A percentile compares a stretch with the other conserved stretches of the same genome.
Evolutionary conservation across 163 green algal species (phyloP).

Genomic region (Scenedesmus sp.): DNA sequence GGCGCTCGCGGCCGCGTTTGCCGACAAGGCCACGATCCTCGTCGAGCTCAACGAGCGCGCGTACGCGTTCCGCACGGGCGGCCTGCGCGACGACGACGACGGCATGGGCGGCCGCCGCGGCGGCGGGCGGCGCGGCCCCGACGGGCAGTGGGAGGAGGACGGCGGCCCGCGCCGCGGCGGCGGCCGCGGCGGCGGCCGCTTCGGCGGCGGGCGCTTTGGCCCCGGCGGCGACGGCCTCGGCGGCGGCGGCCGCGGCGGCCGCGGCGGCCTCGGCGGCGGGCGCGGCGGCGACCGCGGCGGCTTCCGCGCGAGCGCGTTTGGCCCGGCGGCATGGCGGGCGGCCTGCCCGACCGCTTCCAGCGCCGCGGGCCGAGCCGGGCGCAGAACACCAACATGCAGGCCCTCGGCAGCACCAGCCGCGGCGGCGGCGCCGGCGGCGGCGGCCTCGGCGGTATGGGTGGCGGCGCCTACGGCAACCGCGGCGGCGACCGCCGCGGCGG

Average conservation of each 20-base stretch:
- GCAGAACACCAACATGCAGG: conserved; percentile 39
- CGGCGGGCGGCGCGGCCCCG: conserved; percentile 6
- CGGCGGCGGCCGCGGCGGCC: background rate
- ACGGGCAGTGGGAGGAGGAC: conserved; percentile 31
- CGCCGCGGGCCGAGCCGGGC: conserved; percentile 6
- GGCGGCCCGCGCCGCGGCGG: background rate
- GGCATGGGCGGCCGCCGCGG: conserved; percentile 56
- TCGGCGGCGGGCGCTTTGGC: background rate
- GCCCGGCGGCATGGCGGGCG: background rate
- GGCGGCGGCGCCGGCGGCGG: background rate
- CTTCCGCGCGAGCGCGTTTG: background rate
- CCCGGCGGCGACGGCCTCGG: background rate
- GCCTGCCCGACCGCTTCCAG: conserved; percentile 34
- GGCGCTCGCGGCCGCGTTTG: conserved; percentile 70
- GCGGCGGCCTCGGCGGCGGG: background rate
- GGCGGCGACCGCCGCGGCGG: background rate
- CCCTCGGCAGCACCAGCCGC: conserved; percentile 37
- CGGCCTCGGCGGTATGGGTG: background rate
- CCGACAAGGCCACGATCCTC: conserved; percentile 78
- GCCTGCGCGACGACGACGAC: conserved; percentile 77
- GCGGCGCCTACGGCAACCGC: background rate
- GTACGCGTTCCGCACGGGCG: conserved; percentile 75
- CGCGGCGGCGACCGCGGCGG: background rate
- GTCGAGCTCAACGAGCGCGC: conserved; percentile 97
- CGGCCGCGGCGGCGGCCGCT: background rate